Conservation (phyloP, 1,284 basidiomycete species). For the Retiboletus flavoniger region DNA sequence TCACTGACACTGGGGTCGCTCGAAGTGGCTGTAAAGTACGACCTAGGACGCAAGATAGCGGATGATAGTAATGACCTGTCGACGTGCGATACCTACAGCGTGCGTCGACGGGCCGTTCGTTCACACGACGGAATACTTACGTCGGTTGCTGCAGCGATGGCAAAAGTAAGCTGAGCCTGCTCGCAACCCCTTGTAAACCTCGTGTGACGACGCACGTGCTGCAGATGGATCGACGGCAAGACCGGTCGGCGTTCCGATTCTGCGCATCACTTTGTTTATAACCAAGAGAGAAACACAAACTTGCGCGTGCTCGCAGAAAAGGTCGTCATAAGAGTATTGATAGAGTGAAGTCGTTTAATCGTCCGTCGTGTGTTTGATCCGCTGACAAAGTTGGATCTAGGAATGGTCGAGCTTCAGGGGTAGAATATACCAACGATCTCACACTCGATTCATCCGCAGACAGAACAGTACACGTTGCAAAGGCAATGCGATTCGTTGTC, state of each 20-base stretch:
- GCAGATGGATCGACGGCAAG: conserved; percentile 23
- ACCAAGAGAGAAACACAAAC: conserved; percentile 21
- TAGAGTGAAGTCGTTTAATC: conserved; percentile 11
- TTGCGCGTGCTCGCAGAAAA: conserved; percentile 19
- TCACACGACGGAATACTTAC: not conserved
- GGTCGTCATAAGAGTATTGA: conserved; percentile 18
- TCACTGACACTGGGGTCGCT: conserved; percentile 29
- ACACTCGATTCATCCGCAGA: conserved; percentile 12
- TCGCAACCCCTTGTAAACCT: not conserved
- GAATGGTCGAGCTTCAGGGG: conserved; percentile 24
- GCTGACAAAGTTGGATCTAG: conserved; percentile 9
- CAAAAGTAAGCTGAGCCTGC: conserved; percentile 14
- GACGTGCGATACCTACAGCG: conserved; percentile 30
- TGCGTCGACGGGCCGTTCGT: conserved; percentile 5
- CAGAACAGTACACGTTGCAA: conserved; percentile 9
- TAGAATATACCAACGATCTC: conserved; percentile 26
- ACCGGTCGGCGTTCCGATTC: conserved; percentile 25
- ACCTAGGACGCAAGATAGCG: conserved; percentile 24
- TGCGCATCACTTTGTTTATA: conserved; percentile 22
- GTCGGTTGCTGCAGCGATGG: conserved; percentile 12
- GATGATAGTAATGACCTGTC: conserved; percentile 32
- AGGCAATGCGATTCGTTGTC: conserved; percentile 16
- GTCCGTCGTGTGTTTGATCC: not conserved
- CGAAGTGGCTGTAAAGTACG: conserved; percentile 29
- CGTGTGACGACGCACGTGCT: not conserved